Evolutionary conservation across 257 asterid genomes (phyloP), one percentile per base, ranked within the genome.

Genomic region (Eustoma russellianum): DNA sequence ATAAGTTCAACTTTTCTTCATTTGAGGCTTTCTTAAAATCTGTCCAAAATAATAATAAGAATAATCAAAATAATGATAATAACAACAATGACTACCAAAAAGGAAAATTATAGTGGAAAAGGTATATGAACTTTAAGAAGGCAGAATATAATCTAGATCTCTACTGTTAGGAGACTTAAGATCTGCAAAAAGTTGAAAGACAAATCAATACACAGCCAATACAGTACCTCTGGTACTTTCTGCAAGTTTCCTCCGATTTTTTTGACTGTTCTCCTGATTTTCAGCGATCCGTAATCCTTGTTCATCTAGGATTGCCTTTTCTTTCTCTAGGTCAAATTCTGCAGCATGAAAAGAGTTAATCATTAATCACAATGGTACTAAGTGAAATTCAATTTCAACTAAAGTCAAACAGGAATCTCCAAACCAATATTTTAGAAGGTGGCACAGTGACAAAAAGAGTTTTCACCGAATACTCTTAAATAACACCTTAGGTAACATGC

Each of bases 251-350:
- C 98, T 77, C 5, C 98, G 95, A 69, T 83, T 92, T 73, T 85
- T 92, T 75, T 88, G 98, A 73, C 98, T 91, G 81, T 82, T 92
- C 56, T 92, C 98, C 74, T 92, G 98, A 73, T 92, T 92, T 79
- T 92, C 98, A 48, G 97, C 98, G 53, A 92, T 92, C 73, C 81
- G 73, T 50, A 92, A 82, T 61, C 98, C 98, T 70, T 92, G 98
- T 56, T 92, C 98, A 65, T 92, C 98, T 62, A 92, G 65, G 55
- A 77, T 59, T 57, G 76, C 87, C 78, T 86, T 73, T 76, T 92
- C 98, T 68, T 79, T 92, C 80, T 92, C 98, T 58, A 92, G 80
- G 79, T 88, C 93, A 76, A 92, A 88, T 67, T 92, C 98, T 92
- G 85, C 61, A 63, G 50, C 19, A 57, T 47, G 13, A 48, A 49